phyloP scores from a whole-genome alignment of 805 yeast genomes.

The Debaryomyces castellii region DNA sequence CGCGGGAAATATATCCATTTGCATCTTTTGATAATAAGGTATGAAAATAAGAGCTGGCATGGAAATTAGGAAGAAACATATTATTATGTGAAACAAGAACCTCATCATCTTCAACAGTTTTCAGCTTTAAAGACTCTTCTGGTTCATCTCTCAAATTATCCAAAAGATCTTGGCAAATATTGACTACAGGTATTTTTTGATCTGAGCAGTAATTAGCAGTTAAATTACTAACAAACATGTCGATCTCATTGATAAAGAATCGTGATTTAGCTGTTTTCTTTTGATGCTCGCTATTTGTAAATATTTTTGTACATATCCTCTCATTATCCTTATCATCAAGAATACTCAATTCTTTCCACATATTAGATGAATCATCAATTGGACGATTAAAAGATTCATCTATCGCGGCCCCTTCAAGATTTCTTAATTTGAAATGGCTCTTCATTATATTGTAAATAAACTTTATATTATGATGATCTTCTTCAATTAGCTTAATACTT shows the following conservation, averaged over 20 bases:
- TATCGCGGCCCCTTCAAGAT: slow-evolving; percentile 26
- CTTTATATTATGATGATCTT: slow-evolving; percentile 31
- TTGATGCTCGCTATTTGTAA: not conserved
- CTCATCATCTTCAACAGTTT: slow-evolving; percentile 17
- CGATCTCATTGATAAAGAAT: slow-evolving; percentile 27
- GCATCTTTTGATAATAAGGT: slow-evolving; percentile 36
- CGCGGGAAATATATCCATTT: slow-evolving; percentile 31
- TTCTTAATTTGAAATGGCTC: slow-evolving; percentile 31
- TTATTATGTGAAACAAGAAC: slow-evolving; percentile 35
- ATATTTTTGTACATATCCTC: slow-evolving; percentile 7
- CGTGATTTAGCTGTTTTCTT: slow-evolving; percentile 8
- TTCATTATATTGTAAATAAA: slow-evolving; percentile 31
- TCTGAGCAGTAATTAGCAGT: slow-evolving; percentile 21
- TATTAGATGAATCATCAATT: slow-evolving; percentile 12
- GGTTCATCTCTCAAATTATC: slow-evolving; percentile 23
- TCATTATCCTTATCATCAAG: slow-evolving; percentile 3
- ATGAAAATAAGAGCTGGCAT: slow-evolving; percentile 35
- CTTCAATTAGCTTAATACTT: slow-evolving; percentile 12
- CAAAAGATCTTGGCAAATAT: slow-evolving; percentile 17
- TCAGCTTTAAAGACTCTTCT: slow-evolving; percentile 11
- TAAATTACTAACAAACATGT: slow-evolving; percentile 23
- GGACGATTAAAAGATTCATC: slow-evolving; percentile 8
- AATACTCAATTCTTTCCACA: slow-evolving; percentile 13
- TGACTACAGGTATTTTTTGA: slow-evolving; percentile 14
- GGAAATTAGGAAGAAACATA: slow-evolving; percentile 32